These are phyloP conservation scores for Podospora fimiseda DNA, from an alignment of 495 filamentous ascomycete species.

Conservation along the genomic window DNA sequence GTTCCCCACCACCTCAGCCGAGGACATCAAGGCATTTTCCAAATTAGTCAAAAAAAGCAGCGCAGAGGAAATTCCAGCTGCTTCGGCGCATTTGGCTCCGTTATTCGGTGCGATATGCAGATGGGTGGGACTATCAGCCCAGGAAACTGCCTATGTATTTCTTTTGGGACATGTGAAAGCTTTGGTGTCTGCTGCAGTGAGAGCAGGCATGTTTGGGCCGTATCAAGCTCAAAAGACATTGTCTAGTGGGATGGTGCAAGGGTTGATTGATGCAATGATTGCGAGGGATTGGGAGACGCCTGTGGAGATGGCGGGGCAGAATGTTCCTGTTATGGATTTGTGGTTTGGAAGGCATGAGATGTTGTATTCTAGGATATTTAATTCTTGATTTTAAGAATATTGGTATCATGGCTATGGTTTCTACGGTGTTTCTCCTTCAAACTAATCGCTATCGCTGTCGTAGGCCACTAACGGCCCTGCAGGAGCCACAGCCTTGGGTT, in stretches of 20 bases:
- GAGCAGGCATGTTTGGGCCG: conserved; percentile 82
- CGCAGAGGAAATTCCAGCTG: conserved; percentile 24
- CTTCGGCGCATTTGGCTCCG: conserved; percentile 67
- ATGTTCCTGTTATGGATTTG: conserved; percentile 79
- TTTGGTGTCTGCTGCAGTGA: conserved; percentile 78
- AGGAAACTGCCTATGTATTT: conserved; percentile 76
- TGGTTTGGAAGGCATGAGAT: conserved; percentile 95
- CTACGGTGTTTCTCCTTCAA: too few species aligned
- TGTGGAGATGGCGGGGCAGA: conserved; percentile 78
- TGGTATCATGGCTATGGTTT: conserved; percentile 8
- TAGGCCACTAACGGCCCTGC: conserved; percentile 78
- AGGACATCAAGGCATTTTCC: not conserved
- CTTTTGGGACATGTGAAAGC: conserved; percentile 85
- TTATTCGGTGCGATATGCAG: conserved; percentile 69
- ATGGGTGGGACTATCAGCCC: conserved; percentile 53
- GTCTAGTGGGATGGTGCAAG: conserved; percentile 57
- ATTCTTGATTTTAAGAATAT: conserved; percentile 40
- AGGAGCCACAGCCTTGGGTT: conserved; percentile 35
- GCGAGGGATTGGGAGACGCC: conserved; percentile 48
- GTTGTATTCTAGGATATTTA: conserved; percentile 94
- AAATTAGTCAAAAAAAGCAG: not conserved
- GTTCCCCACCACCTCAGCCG: not conserved
- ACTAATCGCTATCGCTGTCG: conserved; percentile 81
- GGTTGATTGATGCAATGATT: conserved; percentile 55
- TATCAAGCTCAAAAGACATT: conserved; percentile 83